Base-by-base conservation (phyloP, 495 filamentous ascomycete genomes). In the Venustampulla echinocandica region DNA sequence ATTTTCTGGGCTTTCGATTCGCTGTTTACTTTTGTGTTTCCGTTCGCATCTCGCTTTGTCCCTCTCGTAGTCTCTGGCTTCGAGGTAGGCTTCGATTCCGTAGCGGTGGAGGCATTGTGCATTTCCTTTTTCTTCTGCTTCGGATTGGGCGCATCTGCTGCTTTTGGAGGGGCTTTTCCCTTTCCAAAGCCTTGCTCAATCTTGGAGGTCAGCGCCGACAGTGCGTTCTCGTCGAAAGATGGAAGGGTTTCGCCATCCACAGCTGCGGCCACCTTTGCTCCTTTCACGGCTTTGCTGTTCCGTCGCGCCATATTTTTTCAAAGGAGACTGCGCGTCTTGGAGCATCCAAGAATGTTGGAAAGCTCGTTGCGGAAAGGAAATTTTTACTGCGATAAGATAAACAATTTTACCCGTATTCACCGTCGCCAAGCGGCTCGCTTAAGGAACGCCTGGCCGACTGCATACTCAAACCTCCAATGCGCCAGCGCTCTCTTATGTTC, bases 161-260 rank as follows among this genome's bases (percentile, higher is more conserved):
- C 50, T 32, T 63, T 58, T 28, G 61, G 58, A 1, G 56, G 51
- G 11, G 55, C 54, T 54, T 52, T 55, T 18, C 37, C 30, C 9
- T 38, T 57, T 32, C 53, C 42, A 55, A 58, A 53, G 52, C 58
- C 54, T 47, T 56, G 53, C 14, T 85, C 78, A 56, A 85, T 81
- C 61, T 76, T 80, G 41, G 74, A 69, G 22, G 81, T 80, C 52
- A 85, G 64, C 44, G 75, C 71, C 23, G 74, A 73, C 50, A 87
- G 71, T 11, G 79, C 76, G 34, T 66, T 63, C 55, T 80, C 74
- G 58, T 82, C 74, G 25, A 84, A 69, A 40, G 66, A 59, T 21
- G 74, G 71, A 49, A 72, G 51, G 41, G 44, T 32, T 7, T 46
- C 45, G 18, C 48, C 41, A 19, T 50, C 27, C n/a, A 24, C 21